These are phyloP conservation scores for Cyphellophora europaea DNA, from an alignment of 2,329 filamentous ascomycete species.

Conservation along the genomic window DNA sequence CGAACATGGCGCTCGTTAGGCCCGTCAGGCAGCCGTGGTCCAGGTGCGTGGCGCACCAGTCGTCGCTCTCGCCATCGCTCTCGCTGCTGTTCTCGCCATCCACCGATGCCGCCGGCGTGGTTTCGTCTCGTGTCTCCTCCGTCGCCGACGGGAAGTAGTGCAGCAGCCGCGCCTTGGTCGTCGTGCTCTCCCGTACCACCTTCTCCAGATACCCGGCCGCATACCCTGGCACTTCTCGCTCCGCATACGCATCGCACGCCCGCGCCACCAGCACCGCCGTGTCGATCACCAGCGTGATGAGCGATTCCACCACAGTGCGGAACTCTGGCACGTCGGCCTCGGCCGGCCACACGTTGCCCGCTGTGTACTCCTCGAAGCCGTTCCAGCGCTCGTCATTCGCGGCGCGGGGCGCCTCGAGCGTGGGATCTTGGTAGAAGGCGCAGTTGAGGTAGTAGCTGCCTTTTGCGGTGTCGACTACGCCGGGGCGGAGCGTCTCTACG, in stretches of 20 bases:
- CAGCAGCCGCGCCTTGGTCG: slow-evolving; percentile 81
- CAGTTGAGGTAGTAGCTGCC: slow-evolving; percentile 58
- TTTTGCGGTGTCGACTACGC: slow-evolving; percentile 53
- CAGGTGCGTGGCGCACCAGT: slow-evolving; percentile 74
- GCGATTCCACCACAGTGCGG: slow-evolving; percentile 57
- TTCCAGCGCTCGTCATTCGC: too few species aligned
- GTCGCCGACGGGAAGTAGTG: slow-evolving; percentile 69
- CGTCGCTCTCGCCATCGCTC: slow-evolving; percentile 50
- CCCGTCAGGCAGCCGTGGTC: slow-evolving; percentile 93
- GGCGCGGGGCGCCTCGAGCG: slow-evolving; percentile 12
- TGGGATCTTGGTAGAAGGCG: slow-evolving; percentile 39
- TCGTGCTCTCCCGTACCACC: slow-evolving; percentile 75
- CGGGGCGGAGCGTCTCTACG: slow-evolving; percentile 53
- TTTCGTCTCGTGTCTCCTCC: background rate
- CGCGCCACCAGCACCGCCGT: slow-evolving; percentile 77
- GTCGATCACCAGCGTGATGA: slow-evolving; percentile 82
- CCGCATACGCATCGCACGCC: slow-evolving; percentile 82
- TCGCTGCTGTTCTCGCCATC: slow-evolving; percentile 1
- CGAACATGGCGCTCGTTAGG: slow-evolving; percentile 90
- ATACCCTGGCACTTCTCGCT: slow-evolving; percentile 68
- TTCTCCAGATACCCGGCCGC: slow-evolving; percentile 66
- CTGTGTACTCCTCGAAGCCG: slow-evolving; percentile 77
- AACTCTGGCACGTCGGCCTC: slow-evolving; percentile 62
- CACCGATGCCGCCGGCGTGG: too few species aligned
- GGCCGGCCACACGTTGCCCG: slow-evolving; percentile 78